Evolutionary conservation across 192 early-diverging fungal genomes (phyloP).

Genomic region (Coemansia sp.): DNA sequence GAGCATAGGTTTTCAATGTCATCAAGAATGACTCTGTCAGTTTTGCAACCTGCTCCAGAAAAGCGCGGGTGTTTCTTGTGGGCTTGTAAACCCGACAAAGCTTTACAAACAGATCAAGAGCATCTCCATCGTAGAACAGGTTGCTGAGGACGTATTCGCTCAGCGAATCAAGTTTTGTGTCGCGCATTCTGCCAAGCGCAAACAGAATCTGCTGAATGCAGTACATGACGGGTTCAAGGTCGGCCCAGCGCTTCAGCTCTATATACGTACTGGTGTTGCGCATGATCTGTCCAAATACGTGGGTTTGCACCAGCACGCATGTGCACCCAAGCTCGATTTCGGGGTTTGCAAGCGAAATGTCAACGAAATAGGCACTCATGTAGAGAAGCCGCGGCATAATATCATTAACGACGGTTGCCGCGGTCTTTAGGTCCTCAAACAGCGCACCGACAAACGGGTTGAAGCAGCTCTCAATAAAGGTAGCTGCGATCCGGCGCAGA

Average conservation of each 20-base stretch:
- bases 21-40: conserved; percentile 43
- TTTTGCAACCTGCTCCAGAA: conserved; percentile 39
- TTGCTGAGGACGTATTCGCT: conserved; percentile 47
- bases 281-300: conserved; percentile 43
- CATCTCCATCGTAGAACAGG: conserved; percentile 54
- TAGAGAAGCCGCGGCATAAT: conserved; percentile 37
- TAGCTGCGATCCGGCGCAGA: conserved; percentile 34
- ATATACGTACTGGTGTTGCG: conserved; percentile 36
- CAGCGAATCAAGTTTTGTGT: conserved; percentile 36
- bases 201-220: conserved; percentile 47
- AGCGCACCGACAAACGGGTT: conserved; percentile 42
- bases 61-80: conserved; percentile 23
- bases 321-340: conserved; percentile 46
- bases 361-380: conserved; percentile 47
- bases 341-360: conserved; percentile 45
- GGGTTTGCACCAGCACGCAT: conserved; percentile 34
- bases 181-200: conserved; percentile 38
- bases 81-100: conserved; percentile 47
- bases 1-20: conserved; percentile 26
- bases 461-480: conserved; percentile 51
- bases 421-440: conserved; percentile 36
- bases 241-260: conserved; percentile 40
- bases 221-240: conserved; percentile 48
- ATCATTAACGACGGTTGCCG: conserved; percentile 23
- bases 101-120: conserved; percentile 43